Conservation (phyloP, 164 flowering plant genomes). For the Berberis thunbergii region DNA sequence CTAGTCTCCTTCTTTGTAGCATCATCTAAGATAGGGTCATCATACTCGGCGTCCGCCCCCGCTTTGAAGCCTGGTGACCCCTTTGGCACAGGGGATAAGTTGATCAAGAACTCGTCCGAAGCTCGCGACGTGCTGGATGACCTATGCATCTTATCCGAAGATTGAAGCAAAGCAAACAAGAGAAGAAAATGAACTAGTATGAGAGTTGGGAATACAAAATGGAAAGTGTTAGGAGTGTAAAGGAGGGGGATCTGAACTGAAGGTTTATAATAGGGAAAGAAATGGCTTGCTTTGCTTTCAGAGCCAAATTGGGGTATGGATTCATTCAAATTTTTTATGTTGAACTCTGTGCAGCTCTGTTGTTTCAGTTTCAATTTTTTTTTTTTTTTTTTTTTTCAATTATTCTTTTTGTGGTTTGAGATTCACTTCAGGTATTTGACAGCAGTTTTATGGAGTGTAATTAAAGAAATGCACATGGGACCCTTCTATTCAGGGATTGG, state of each 20-base stretch:
- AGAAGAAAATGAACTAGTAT: not conserved
- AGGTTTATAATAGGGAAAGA: not conserved
- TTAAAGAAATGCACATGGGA: not conserved
- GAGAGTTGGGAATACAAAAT: not conserved
- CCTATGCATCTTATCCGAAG: constrained; percentile 30
- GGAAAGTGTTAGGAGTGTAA: not conserved
- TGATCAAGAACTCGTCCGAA: constrained; percentile 42
- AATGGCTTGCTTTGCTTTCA: constrained; percentile 10
- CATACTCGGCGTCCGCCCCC: constrained; percentile 4
- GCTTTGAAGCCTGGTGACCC: constrained; percentile 15
- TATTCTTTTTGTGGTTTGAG: no score
- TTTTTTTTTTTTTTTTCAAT: no score
- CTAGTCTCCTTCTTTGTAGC: constrained; percentile 37
- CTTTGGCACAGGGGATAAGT: constrained; percentile 18
- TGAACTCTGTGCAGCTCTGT: not conserved
- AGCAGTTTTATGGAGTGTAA: not conserved
- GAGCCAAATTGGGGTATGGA: constrained; percentile 2
- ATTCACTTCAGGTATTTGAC: not conserved
- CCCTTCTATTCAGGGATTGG: not conserved
- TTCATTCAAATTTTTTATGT: not conserved
- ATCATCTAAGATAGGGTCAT: constrained; percentile 20
- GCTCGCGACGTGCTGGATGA: constrained; percentile 29
- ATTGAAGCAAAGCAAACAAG: not conserved
- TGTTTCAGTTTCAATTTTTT: not conserved
- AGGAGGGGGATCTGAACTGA: not conserved